Evolutionary conservation across 2,329 filamentous ascomycete genomes (phyloP), one percentile per base, ranked within the genome.

Genomic region (Pseudogymnoascus destructans): DNA sequence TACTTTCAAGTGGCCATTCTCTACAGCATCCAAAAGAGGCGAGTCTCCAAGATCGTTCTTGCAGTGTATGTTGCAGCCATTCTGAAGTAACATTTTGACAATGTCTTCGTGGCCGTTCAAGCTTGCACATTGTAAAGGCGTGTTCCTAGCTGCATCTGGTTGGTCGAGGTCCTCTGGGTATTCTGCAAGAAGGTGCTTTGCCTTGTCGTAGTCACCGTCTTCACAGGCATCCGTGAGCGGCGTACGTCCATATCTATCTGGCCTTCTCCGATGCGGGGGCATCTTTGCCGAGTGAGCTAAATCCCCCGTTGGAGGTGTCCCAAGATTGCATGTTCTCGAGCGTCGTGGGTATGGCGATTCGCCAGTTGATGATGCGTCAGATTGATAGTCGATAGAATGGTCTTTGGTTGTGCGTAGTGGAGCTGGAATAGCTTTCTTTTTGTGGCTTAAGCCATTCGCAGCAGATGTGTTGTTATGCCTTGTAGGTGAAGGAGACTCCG

Each of bases 131-230:
- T 98, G 93, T 32, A 98, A 76, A 21, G 93, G 93, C 0, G 92
- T 95, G 67, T 97, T 97, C n/a, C 89, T 89, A 11, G 93, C 93
- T 69, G 95, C 95, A 68, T 98, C 93, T 21, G 88, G 83, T 59
- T 91, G 80, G 65, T 98, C 88, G 58, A 97, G 72, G 70, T 97
- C 90, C 62, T 95, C 88, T 0, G 89, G 90, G 17, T 90, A 81
- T 68, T 95, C 88, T 7, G 79, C 76, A 30, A 90, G 79, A 62
- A 87, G 81, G 64, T 81, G 79, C 69, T 87, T 91, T 13, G 89
- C 90, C 8, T 77, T 76, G 1, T 92, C 87, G 58, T 93, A 80
- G 67, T 95, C 89, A 56, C 90, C 89, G 64, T 85, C 84, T 35
- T 91, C 88, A 70, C 90, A 95, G 25, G 92, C 90, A 63, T 91